Base-by-base conservation (phyloP, 495 filamentous ascomycete species). In the Staphylotrichum longicolle region DNA sequence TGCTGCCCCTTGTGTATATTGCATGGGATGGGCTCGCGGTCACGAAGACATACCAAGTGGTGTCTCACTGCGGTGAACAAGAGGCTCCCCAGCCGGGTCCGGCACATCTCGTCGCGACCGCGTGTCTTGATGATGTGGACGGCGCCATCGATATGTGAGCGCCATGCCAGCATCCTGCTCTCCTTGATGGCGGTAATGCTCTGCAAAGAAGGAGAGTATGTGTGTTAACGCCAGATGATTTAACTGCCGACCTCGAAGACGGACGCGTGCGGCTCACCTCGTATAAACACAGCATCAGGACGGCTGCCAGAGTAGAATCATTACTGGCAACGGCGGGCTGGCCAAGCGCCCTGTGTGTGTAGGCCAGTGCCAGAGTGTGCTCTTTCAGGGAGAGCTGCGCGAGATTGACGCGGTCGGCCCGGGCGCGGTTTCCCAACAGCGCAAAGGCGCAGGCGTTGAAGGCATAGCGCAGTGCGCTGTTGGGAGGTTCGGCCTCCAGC, bases 401-500 rank as follows among this genome's bases (percentile, higher is more conserved):
- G 56, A 64, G 70, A 55, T 70, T 51, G n/a, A 65, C 56, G 6
- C 68, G 68, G 51, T 64, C 46, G 44, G 58, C 75, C 63, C 56
- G 81, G 66, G 54, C 68, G 27, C 64, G 68, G 61, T 76, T 85
- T 63, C 63, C 77, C 63, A 72, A 73, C 66, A 81, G 77, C 5
- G 83, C 83, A 64, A 84, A 76, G 20, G 85, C 76, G 55, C 87
- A 83, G 2, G 87, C 85, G 42, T 82, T 76, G 50, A 86, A 85
- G 44, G 83, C 82, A 41, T 81, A 69, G 7, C 76, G 75, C 7
- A 90, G 62, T 30, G 79, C 77, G 9, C 81, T 82, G 4, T 76
- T 79, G 8, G 74, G 58, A 0, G 62, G 60, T 20, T 82, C 72
- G 8, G 77, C 65, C n/a, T 80, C 77, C 47, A 85, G 76, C 12